These are phyloP conservation scores for Apiotrichum akiyoshidainum DNA, from an alignment of 1,284 basidiomycete genomes.

Conservation along the genomic window DNA sequence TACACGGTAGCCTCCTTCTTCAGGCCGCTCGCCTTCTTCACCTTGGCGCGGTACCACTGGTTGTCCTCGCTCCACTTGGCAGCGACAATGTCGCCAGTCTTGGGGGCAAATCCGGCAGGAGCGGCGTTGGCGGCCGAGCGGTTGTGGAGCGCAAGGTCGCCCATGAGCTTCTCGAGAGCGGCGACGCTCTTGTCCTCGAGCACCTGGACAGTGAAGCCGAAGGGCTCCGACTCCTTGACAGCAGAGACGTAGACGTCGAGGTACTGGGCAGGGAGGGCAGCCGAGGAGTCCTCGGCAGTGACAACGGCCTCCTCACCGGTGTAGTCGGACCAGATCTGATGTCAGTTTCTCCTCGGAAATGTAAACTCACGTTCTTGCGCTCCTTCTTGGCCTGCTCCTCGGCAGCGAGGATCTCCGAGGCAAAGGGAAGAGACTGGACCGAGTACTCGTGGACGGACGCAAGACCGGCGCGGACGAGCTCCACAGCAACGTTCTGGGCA, in stretches of 20 bases:
- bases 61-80: conserved; percentile 66
- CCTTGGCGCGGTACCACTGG: conserved; percentile 89
- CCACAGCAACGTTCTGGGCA: conserved; percentile 74
- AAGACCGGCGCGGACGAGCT: conserved; percentile 70
- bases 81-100: conserved; percentile 81
- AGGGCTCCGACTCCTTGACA: conserved; percentile 69
- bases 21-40: conserved; percentile 71
- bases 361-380: conserved; percentile 64
- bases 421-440: conserved; percentile 74
- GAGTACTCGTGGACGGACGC: conserved; percentile 84
- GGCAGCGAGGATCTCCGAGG: conserved; percentile 73
- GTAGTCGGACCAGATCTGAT: conserved; percentile 77
- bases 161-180: conserved; percentile 87
- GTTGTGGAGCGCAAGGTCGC: conserved; percentile 83
- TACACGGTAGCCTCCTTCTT: conserved; percentile 61
- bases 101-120: conserved; percentile 68
- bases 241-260: conserved; percentile 90
- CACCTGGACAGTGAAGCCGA: conserved; percentile 87
- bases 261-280: conserved; percentile 73
- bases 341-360: conserved; percentile 1
- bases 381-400: conserved; percentile 78
- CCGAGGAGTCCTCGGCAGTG: conserved; percentile 49
- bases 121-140: conserved; percentile 58
- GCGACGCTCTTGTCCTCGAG: conserved; percentile 79
- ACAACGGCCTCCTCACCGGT: conserved; percentile 62